These are phyloP conservation scores for Hymenoscyphus fraxineus DNA, from an alignment of 2,329 filamentous ascomycete genomes.

Conservation along the genomic window DNA sequence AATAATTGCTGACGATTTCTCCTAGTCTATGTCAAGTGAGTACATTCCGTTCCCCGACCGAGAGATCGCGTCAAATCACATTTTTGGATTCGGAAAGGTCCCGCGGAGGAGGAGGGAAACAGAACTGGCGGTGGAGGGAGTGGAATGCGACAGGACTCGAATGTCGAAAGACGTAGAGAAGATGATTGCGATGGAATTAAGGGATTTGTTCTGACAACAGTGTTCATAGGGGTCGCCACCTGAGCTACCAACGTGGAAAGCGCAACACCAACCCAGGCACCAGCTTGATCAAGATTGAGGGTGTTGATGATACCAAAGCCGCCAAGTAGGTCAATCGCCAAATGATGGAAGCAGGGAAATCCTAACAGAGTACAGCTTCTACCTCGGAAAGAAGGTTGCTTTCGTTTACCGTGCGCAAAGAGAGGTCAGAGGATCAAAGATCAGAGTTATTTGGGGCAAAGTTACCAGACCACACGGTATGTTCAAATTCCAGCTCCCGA, in stretches of 20 bases:
- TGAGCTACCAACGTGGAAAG: conserved; percentile 96
- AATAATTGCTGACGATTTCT: conserved; percentile 31
- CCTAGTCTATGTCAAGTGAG: conserved; percentile 87
- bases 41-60: conserved; percentile 35
- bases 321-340: conserved; percentile 64
- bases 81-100: conserved; percentile 13
- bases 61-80: conserved; percentile 7
- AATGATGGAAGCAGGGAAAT: background rate
- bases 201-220: conserved; percentile 23
- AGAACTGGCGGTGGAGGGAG: background rate
- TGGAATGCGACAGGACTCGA: conserved; percentile 10
- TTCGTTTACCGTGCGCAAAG: conserved; percentile 96
- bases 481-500: conserved; percentile 28
- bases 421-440: conserved; percentile 96
- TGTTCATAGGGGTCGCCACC: conserved; percentile 79
- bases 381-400: conserved; percentile 97
- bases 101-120: background rate
- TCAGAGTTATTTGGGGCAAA: conserved; percentile 99
- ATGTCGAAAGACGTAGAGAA: background rate
- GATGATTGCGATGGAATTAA: conserved; percentile 5
- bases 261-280: conserved; percentile 86
- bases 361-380: conserved; percentile 59
- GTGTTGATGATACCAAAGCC: conserved; percentile 84
- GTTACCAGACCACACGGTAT: conserved; percentile 92
- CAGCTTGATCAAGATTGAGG: conserved; percentile 97